These are phyloP conservation scores for Fusarium haematococcum DNA, from an alignment of 2,329 filamentous ascomycete species.

Conservation along the genomic window DNA sequence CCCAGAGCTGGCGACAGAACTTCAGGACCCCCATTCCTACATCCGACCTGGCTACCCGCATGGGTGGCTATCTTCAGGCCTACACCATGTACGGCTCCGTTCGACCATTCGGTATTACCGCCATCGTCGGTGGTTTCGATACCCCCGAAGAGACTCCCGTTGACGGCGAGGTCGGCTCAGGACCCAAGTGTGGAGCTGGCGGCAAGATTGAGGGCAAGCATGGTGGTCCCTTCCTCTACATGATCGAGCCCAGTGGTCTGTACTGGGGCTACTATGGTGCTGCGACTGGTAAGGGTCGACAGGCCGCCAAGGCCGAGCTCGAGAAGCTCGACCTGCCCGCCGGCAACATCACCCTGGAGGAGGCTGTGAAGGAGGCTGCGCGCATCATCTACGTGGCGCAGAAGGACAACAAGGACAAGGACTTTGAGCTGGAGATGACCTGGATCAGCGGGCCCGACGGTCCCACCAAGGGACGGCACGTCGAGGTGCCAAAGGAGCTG, in stretches of 20 bases:
- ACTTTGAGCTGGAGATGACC: slow-evolving; percentile 99
- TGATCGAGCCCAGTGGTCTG: slow-evolving; percentile 97
- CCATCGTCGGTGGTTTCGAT: slow-evolving; percentile 94
- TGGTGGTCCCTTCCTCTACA: slow-evolving; percentile 94
- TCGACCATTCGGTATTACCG: slow-evolving; percentile 94
- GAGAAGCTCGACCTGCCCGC: slow-evolving; percentile 94
- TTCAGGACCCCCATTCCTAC: slow-evolving; percentile 97
- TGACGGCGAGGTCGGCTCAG: slow-evolving; percentile 88
- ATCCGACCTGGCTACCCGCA: slow-evolving; percentile 87
- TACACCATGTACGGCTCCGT: slow-evolving; percentile 98
- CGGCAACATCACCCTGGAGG: slow-evolving; percentile 80
- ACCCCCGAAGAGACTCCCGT: slow-evolving; percentile 86
- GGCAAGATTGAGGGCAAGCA: slow-evolving; percentile 82
- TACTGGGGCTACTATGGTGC: slow-evolving; percentile 99
- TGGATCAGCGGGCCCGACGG: slow-evolving; percentile 91
- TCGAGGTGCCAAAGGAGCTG: slow-evolving; percentile 92
- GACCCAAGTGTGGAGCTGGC: slow-evolving; percentile 82
- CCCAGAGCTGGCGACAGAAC: slow-evolving; percentile 87
- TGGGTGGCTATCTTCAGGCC: slow-evolving; percentile 96
- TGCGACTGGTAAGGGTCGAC: slow-evolving; percentile 95
- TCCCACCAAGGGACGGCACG: slow-evolving; percentile 91
- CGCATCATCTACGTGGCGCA: slow-evolving; percentile 97
- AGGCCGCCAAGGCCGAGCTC: slow-evolving; percentile 96
- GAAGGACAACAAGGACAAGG: slow-evolving; percentile 99
- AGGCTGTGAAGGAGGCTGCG: slow-evolving; percentile 96